Base-by-base conservation (phyloP, 148 eudicot species). In the Talinum fruticosum region DNA sequence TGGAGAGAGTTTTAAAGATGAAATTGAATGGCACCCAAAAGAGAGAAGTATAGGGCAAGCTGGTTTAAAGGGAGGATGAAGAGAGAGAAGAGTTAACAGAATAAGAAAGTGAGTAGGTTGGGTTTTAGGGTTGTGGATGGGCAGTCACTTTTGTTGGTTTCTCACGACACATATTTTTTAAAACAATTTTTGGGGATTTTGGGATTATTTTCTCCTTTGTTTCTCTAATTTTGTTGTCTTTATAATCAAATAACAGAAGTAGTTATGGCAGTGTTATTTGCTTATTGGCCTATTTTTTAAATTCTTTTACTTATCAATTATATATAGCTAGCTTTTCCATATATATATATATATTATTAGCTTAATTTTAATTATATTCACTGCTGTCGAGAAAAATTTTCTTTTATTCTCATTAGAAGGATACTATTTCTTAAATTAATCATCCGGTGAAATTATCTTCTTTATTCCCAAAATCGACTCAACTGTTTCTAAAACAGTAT, bases 71-170 rank as follows among this genome's bases (percentile, higher is more conserved):
- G 69, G 75, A 66, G 66, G 71, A 69, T 57, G 67, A 14, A 33
- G 67, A 34, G 54, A 74, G 29, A 33, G 62, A 44, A 69, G 35
- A 71, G 79, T 79, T 79, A 78, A 87, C 81, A 75, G 79, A 82
- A 84, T 82, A 84, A 82, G 82, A 84, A 82, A 85, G 79, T 64
- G 69, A 77, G 87, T 88, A 80, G 92, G 86, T 89, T 88, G 83
- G 73, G 81, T 86, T 79, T 83, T 89, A 89, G 96, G 89, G 92
- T 87, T 91, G 84, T 87, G 87, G 90, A 88, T 92, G 87, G 85
- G 87, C 84, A 86, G 97, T 92, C 93, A 88, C 97, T 92, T 90
- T 92, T 88, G 93, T 90, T 88, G 92, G 89, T 87, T 92, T 88
- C 87, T 79, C 92, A 91, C 91, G 93, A 84, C 76, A 88, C 82